Evolutionary conservation across 805 yeast genomes (phyloP).

Genomic region (Pichia phayaonensis): DNA sequence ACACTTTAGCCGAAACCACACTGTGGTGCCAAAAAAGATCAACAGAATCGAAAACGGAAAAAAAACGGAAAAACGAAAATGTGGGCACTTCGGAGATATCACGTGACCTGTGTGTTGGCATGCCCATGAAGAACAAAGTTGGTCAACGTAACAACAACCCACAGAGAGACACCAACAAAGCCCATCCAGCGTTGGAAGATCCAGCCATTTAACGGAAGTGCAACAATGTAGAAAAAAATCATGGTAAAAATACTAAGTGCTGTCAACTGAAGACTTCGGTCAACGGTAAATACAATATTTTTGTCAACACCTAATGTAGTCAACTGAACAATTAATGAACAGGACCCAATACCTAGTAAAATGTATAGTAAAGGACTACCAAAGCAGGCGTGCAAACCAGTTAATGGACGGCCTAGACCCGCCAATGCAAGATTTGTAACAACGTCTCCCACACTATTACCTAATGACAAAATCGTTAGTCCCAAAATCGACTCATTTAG

Average conservation of each 20-base stretch:
- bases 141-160: conserved; percentile 23
- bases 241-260: conserved; percentile 34
- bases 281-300: conserved; percentile 31
- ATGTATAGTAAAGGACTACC: conserved; percentile 46
- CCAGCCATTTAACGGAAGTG: conserved; percentile 42
- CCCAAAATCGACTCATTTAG: conserved; percentile 44
- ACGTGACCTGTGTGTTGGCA: neutral
- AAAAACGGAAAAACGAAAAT: too few relatives aligned
- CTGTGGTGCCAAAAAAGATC: neutral
- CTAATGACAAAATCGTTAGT: conserved; percentile 38
- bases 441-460: conserved; percentile 46
- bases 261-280: conserved; percentile 31
- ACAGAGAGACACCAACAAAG: conserved; percentile 21
- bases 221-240: conserved; percentile 30
- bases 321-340: conserved; percentile 30
- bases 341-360: conserved; percentile 43
- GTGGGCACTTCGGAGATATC: too few relatives aligned
- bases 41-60: too few relatives aligned
- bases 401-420: conserved; percentile 30
- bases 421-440: conserved; percentile 41
- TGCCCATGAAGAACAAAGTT: conserved; percentile 11
- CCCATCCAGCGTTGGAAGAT: conserved; percentile 37
- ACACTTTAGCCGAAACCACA: neutral
- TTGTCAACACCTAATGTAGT: neutral
- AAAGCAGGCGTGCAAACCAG: conserved; percentile 45